A percentile compares a stretch with the other conserved stretches of the same genome.
phyloP scores from a whole-genome alignment of 805 yeast genomes.

The Candida golubevii region DNA sequence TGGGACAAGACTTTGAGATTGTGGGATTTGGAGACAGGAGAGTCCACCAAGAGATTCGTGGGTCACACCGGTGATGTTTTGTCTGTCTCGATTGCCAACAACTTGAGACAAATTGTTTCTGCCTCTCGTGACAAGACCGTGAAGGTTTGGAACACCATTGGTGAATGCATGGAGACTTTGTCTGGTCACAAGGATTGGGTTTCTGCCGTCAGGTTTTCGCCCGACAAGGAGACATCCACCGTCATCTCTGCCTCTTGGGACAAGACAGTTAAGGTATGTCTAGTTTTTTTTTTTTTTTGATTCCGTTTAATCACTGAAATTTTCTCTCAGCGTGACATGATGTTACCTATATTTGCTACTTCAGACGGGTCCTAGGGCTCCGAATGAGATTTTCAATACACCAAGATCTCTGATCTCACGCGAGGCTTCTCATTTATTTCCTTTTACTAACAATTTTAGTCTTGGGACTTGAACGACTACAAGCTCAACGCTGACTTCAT shows the following conservation, averaged over 20 bases:
- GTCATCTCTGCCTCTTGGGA: conserved; percentile 99
- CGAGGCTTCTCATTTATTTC: not conserved
- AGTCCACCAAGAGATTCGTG: conserved; percentile 87
- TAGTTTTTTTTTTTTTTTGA: conserved; percentile 12
- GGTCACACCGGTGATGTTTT: conserved; percentile 98
- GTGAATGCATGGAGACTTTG: conserved; percentile 93
- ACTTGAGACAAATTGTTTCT: conserved; percentile 96
- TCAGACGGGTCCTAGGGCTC: conserved; percentile 70
- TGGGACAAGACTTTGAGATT: conserved; percentile 99
- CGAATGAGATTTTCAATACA: conserved; percentile 96
- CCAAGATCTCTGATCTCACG: conserved; percentile 94
- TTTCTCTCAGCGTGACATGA: conserved; percentile 46
- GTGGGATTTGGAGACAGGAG: conserved; percentile 96
- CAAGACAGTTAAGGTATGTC: conserved; percentile 97
- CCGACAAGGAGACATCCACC: conserved; percentile 65
- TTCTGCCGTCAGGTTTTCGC: conserved; percentile 95
- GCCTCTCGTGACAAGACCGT: conserved; percentile 99
- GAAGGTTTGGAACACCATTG: conserved; percentile 98
- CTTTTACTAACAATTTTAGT: conserved; percentile 59
- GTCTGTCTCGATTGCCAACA: conserved; percentile 93
- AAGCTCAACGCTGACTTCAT: conserved; percentile 90
- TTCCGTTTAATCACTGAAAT: conserved; percentile 8
- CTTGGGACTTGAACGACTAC: conserved; percentile 89
- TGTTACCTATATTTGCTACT: conserved; percentile 96
- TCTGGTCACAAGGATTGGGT: conserved; percentile 99